These are phyloP conservation scores for Castanea crenata DNA, from an alignment of 306 rosid species.

Conservation along the genomic window DNA sequence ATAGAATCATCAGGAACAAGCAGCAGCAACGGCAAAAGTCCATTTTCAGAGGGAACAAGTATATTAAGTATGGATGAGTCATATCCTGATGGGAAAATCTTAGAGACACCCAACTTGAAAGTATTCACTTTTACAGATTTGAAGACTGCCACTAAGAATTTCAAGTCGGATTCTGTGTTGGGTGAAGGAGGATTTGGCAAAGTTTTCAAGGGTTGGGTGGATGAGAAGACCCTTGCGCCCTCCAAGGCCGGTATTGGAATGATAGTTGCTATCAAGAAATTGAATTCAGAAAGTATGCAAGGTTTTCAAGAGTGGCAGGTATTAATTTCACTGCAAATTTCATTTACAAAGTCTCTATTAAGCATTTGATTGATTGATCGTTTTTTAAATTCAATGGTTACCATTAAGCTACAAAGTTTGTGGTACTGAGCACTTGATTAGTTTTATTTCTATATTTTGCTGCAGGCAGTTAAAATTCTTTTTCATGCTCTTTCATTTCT, in stretches of 20 bases:
- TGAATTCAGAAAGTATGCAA: constrained; percentile 68
- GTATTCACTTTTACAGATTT: constrained; percentile 58
- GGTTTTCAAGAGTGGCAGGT: constrained; percentile 94
- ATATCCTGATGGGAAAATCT: constrained; percentile 34
- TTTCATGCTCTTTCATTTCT: not conserved
- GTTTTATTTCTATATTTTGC: not conserved
- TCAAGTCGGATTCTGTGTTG: constrained; percentile 54
- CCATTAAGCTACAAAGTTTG: too few species aligned
- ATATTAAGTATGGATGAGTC: constrained; percentile 31
- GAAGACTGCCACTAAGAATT: constrained; percentile 57
- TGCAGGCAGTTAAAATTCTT: not conserved
- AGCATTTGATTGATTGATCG: not conserved
- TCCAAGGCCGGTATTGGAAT: constrained; percentile 54
- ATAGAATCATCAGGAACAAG: constrained; percentile 41
- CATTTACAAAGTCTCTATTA: not conserved
- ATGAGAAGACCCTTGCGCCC: constrained; percentile 60
- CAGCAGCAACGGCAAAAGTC: constrained; percentile 56
- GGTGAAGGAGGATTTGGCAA: constrained; percentile 93
- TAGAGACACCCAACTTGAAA: constrained; percentile 55
- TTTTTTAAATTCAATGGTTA: too few species aligned
- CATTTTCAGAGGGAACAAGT: constrained; percentile 50
- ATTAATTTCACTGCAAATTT: not conserved
- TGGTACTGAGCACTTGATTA: too few species aligned
- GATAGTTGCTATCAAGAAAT: constrained; percentile 71
- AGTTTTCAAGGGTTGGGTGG: constrained; percentile 86